Conservation (phyloP, 2,329 filamentous ascomycete genomes). For the Trichoderma guizhouense region DNA sequence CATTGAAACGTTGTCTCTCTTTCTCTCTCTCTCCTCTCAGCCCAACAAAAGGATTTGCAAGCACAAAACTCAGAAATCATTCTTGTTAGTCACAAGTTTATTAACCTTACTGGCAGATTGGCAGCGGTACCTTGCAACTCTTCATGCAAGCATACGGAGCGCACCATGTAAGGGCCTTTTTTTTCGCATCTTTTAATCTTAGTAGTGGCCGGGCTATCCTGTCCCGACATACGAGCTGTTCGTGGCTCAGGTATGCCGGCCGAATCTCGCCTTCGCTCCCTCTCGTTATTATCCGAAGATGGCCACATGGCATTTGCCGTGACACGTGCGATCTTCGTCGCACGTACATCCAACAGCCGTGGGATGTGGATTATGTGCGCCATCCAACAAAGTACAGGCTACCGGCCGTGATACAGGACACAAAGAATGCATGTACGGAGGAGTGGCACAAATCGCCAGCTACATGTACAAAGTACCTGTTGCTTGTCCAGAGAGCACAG, state of each 20-base stretch:
- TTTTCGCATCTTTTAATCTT: background rate
- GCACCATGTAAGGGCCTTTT: background rate
- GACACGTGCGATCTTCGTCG: conserved; percentile 19
- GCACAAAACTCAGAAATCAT: background rate
- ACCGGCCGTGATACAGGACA: background rate
- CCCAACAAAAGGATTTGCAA: background rate
- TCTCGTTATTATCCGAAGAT: conserved; percentile 4
- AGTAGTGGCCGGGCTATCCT: background rate
- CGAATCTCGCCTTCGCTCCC: conserved; percentile 7
- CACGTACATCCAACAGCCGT: conserved; percentile 6
- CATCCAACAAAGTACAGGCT: background rate
- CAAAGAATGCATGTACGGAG: background rate
- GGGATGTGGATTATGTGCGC: background rate
- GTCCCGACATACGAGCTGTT: background rate
- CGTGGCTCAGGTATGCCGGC: background rate
- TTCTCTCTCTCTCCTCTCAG: background rate
- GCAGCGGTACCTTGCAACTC: background rate
- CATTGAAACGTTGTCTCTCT: background rate
- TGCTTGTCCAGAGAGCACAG: background rate
- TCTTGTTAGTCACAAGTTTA: background rate
- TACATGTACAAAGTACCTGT: background rate
- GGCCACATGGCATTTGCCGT: conserved; percentile 20
- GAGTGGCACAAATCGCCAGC: background rate
- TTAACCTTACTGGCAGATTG: background rate
- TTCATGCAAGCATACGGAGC: background rate